Conservation (phyloP, 305 asterid genomes). For the Solanum hybrid region DNA sequence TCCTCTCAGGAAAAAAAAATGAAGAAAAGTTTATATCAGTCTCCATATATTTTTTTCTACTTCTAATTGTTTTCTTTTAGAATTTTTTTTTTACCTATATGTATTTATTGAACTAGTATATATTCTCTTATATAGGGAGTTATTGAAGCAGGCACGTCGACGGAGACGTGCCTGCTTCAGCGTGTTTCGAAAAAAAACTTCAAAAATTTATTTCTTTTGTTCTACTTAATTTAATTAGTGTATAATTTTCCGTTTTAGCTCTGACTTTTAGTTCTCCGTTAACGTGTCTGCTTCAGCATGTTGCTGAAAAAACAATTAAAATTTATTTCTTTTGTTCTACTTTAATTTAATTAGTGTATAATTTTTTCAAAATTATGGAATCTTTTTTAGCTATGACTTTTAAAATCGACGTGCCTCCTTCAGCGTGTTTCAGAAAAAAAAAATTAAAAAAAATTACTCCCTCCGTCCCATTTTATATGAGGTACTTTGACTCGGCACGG, state of each 20-base stretch:
- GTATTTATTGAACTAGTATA: neutral
- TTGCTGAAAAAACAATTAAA: no score
- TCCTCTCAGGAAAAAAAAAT: neutral
- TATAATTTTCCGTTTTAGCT: no score
- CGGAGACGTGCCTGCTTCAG: neutral
- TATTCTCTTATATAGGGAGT: no score
- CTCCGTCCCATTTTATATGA: no score
- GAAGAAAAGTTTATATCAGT: neutral
- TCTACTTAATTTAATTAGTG: neutral
- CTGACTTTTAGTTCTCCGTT: neutral
- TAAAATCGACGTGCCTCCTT: neutral
- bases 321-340: neutral
- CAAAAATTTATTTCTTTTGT: neutral
- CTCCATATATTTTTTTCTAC: neutral
- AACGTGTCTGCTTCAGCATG: neutral
- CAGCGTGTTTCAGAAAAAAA: neutral
- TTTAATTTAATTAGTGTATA: neutral
- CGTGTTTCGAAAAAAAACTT: neutral
- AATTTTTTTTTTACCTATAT: neutral
- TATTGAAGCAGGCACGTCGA: no score
- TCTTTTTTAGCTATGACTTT: no score
- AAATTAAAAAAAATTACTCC: no score
- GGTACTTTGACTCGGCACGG: no score
- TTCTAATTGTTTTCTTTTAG: neutral
- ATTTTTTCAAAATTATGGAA: neutral